Conservation (phyloP, 208 protist genomes). For the Wallacemonas collosoma region DNA sequence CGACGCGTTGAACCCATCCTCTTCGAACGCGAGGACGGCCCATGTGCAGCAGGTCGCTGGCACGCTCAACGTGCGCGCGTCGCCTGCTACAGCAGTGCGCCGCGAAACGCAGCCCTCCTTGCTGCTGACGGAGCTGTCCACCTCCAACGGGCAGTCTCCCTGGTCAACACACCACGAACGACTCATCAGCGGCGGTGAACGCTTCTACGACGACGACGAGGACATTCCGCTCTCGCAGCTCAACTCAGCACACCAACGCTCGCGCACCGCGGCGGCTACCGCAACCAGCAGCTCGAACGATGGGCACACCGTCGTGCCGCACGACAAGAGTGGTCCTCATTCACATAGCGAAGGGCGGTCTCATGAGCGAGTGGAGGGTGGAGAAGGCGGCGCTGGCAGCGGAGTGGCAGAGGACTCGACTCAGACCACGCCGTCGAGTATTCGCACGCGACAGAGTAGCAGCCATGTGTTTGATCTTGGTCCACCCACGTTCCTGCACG, state of each 20-base stretch:
- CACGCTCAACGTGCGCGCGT: too few relatives aligned
- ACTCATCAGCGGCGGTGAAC: conserved; percentile 3
- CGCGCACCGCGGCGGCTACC: background rate
- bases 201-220: conserved; percentile 16
- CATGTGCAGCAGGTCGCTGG: background rate
- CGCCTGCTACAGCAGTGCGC: too few relatives aligned
- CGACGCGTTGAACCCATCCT: background rate
- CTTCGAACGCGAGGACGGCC: background rate
- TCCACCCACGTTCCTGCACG: conserved; percentile 13
- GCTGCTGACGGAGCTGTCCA: background rate
- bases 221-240: conserved; percentile 15
- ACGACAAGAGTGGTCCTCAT: too few relatives aligned
- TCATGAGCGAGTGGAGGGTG: background rate
- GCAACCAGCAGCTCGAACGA: background rate
- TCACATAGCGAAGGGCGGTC: too few relatives aligned
- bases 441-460: conserved; percentile 12
- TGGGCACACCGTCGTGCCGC: too few relatives aligned
- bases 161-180: conserved; percentile 11
- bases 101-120: background rate
- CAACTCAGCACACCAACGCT: background rate
- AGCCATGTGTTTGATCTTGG: background rate
- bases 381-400: background rate
- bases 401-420: background rate
- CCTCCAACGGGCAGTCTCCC: background rate
- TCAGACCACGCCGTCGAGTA: background rate